phyloP scores from a whole-genome alignment of 179 eudicot species.

The Carnegiea gigantea region DNA sequence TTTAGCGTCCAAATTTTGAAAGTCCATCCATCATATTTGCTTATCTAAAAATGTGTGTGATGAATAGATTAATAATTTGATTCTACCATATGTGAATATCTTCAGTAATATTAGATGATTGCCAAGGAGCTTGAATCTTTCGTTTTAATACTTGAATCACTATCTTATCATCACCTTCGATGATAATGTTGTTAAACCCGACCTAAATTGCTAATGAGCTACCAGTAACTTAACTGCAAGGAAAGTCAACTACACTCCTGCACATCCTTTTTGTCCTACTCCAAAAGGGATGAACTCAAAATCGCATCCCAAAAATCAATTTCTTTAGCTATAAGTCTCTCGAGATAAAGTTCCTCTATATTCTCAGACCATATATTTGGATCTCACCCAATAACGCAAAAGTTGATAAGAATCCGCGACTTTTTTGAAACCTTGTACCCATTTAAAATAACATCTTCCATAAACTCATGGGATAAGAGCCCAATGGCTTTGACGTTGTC shows the following conservation, averaged over 20 bases:
- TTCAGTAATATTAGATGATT: too few relatives aligned
- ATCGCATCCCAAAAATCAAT: conserved; percentile 6
- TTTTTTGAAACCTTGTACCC: conserved; percentile 15
- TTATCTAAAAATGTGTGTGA: too few relatives aligned
- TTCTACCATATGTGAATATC: too few relatives aligned
- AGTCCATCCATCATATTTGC: too few relatives aligned
- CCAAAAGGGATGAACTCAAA: conserved; percentile 22
- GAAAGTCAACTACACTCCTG: conserved; percentile 13
- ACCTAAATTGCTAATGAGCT: background rate
- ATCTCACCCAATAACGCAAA: conserved; percentile 27
- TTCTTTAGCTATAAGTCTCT: conserved; percentile 17
- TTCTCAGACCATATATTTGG: conserved; percentile 24
- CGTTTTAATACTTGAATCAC: too few relatives aligned
- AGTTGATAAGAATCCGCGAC: conserved; percentile 23
- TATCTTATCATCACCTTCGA: too few relatives aligned
- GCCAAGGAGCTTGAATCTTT: too few relatives aligned
- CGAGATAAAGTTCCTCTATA: conserved; percentile 22
- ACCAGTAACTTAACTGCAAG: conserved; percentile 8
- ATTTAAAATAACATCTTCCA: conserved; percentile 16
- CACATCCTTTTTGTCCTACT: conserved; percentile 16
- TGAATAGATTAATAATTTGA: too few relatives aligned
- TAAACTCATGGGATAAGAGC: conserved; percentile 7
- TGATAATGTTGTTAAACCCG: too few relatives aligned
- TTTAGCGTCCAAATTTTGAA: too few relatives aligned
- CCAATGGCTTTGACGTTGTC: conserved; percentile 39